Conservation (phyloP, 2,329 filamentous ascomycete genomes). For the Aspergillus tamarii region DNA sequence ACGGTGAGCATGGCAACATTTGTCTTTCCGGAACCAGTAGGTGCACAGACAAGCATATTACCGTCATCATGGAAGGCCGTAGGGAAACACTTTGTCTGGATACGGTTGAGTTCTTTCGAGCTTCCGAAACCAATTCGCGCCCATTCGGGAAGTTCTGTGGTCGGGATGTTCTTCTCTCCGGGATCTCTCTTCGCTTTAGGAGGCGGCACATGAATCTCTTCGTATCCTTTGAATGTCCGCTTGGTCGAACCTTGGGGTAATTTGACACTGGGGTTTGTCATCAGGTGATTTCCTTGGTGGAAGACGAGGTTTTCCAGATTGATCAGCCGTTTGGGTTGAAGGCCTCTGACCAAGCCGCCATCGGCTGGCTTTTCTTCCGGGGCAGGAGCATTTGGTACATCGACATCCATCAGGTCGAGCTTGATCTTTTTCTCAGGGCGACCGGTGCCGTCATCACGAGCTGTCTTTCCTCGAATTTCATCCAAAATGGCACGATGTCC, state of each 20-base stretch:
- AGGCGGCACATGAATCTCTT: constrained; percentile 94
- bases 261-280: constrained; percentile 97
- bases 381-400: constrained; percentile 65
- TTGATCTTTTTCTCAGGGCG: constrained; percentile 82
- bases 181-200: constrained; percentile 86
- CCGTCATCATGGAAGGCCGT: constrained; percentile 91
- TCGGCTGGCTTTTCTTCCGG: constrained; percentile 61
- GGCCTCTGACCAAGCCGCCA: constrained; percentile 73
- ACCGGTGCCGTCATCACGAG: constrained; percentile 59
- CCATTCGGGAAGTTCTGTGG: constrained; percentile 91
- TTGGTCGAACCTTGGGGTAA: constrained; percentile 94
- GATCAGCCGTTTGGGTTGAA: constrained; percentile 84
- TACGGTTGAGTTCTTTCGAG: constrained; percentile 86
- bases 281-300: constrained; percentile 96
- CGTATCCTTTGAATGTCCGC: constrained; percentile 94
- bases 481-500: constrained; percentile 85
- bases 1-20: constrained; percentile 98
- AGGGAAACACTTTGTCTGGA: constrained; percentile 91
- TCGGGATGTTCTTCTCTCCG: constrained; percentile 78
- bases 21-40: constrained; percentile 96
- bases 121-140: constrained; percentile 82
- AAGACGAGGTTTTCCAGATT: constrained; percentile 96
- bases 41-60: constrained; percentile 97
- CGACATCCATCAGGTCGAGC: constrained; percentile 81
- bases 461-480: constrained; percentile 75